Percentiles rank a stretch among this genome's conserved stretches.
Evolutionary conservation across 768 basidiomycete species (phyloP).

Genomic region (Boletellus sp.): DNA sequence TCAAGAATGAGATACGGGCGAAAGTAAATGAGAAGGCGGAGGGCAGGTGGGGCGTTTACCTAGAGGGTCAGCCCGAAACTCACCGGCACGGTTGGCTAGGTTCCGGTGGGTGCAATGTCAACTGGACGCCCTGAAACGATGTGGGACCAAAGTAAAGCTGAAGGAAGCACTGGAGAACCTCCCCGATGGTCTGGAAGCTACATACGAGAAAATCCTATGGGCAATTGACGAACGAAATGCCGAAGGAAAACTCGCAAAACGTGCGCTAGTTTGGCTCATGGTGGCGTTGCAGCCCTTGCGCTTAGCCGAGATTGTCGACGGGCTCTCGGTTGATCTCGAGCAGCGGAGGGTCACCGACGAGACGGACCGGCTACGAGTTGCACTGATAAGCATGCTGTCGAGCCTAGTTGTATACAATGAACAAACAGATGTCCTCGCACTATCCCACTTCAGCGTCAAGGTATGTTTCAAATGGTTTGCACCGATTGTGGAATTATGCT

Average conservation of each 20-base stretch:
- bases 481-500: no score
- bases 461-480: no score
- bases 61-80: background rate
- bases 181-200: background rate
- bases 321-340: background rate
- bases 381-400: no score
- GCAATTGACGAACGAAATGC: background rate
- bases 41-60: background rate
- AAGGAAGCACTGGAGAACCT: background rate
- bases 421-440: no score
- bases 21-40: background rate
- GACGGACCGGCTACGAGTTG: no score
- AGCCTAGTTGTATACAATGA: no score
- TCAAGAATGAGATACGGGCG: background rate
- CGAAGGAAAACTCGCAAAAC: background rate
- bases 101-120: slow-evolving; percentile 2
- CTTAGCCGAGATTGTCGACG: background rate
- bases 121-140: background rate
- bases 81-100: background rate
- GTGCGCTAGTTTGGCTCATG: background rate
- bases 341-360: background rate
- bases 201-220: background rate
- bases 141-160: background rate
- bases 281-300: background rate
- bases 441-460: no score